Conservation (phyloP, 225 moss, liverwort and hornwort species). For the Pseudoscleropodium purum region DNA sequence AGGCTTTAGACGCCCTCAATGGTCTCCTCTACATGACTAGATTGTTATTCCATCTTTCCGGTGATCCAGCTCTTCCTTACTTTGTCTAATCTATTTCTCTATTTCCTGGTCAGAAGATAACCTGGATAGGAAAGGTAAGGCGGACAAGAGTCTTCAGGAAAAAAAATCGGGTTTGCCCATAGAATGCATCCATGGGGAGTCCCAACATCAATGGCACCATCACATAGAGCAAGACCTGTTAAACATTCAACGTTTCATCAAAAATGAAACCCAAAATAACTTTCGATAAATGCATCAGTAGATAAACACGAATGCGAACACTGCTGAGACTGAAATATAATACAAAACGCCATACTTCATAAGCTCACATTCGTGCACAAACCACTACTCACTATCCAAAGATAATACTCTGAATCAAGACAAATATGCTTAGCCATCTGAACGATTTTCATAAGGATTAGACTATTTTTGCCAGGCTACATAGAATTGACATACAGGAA, state of each 20-base stretch:
- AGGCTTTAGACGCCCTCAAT: not conserved
- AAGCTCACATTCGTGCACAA: not conserved
- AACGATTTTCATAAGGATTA: not conserved
- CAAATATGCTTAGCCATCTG: not conserved
- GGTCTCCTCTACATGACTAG: not conserved
- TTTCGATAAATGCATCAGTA: not conserved
- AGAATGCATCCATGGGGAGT: slow-evolving; percentile 61
- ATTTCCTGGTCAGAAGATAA: slow-evolving; percentile 17
- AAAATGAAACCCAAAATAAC: not conserved
- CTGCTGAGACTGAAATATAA: not conserved
- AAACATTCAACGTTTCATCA: not conserved
- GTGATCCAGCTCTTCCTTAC: not conserved
- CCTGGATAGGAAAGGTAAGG: slow-evolving; percentile 86
- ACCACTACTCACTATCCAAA: not conserved
- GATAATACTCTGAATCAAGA: not conserved
- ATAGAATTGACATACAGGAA: not conserved
- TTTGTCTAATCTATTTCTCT: not conserved
- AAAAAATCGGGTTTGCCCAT: slow-evolving; percentile 73
- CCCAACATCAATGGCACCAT: slow-evolving; percentile 73
- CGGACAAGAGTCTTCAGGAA: slow-evolving; percentile 73
- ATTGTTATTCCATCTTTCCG: not conserved
- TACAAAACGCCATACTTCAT: not conserved
- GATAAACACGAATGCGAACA: not conserved
- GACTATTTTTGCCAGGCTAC: not conserved
- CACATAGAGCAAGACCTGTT: slow-evolving; percentile 82